These are phyloP conservation scores for Sutorius australiensis DNA, from an alignment of 768 basidiomycete genomes.

Conservation along the genomic window DNA sequence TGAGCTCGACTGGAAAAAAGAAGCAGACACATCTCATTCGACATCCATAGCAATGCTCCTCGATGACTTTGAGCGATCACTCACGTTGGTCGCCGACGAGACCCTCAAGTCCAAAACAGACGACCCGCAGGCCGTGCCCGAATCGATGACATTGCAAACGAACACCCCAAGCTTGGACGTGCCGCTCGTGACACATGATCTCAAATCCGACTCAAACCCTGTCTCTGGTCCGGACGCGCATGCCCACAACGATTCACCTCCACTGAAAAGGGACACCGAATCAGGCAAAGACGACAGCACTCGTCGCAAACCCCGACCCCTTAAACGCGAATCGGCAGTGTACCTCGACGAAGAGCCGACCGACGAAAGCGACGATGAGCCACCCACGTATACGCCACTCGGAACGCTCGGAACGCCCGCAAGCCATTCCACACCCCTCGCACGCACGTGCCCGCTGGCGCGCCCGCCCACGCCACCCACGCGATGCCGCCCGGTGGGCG, in stretches of 20 bases:
- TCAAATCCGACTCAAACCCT: no score
- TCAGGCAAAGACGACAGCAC: neutral
- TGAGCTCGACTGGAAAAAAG: neutral
- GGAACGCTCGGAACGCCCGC: neutral
- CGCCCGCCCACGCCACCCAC: slow-evolving; percentile 5
- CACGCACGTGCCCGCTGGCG: no score
- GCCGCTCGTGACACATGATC: neutral
- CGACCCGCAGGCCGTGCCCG: no score
- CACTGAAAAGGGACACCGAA: neutral
- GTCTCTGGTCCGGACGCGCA: neutral
- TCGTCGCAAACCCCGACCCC: neutral
- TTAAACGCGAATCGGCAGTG: neutral
- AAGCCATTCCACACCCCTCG: no score
- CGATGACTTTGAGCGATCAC: slow-evolving; percentile 6
- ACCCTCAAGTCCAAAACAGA: neutral
- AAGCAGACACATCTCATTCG: neutral
- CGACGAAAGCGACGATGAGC: neutral
- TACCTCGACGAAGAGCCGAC: neutral
- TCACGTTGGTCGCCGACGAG: slow-evolving; percentile 2
- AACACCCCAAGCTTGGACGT: neutral
- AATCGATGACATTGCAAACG: neutral
- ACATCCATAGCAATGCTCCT: slow-evolving; percentile 2
- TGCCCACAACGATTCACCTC: neutral
- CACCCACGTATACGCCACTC: neutral
- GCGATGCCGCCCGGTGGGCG: no score